A percentile compares a stretch with the other conserved stretches of the same genome.
These are phyloP conservation scores for Malania oleifera DNA, from an alignment of 164 flowering plant species.

Conservation along the genomic window DNA sequence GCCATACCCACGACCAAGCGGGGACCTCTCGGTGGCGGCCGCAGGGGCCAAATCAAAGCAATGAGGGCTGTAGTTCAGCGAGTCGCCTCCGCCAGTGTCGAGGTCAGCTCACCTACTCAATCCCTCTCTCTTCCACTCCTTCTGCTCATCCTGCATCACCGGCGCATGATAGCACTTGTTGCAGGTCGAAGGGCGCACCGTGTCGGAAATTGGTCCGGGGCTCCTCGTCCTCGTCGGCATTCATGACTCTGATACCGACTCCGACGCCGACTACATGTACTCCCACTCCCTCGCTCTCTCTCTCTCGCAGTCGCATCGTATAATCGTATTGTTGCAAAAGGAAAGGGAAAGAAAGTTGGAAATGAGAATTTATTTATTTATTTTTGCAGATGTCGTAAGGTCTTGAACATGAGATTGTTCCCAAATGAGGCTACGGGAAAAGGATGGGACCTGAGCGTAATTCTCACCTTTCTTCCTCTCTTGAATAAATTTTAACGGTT, in stretches of 20 bases:
- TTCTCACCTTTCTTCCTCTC: neutral
- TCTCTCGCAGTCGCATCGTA: neutral
- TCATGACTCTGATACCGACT: slow-evolving; percentile 70
- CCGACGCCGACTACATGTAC: slow-evolving; percentile 87
- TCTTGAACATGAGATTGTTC: slow-evolving; percentile 89
- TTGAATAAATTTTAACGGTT: neutral
- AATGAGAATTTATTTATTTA: too few relatives aligned
- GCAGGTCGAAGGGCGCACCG: slow-evolving; percentile 78
- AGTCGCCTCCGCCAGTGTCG: slow-evolving; percentile 83
- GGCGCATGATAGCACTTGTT: slow-evolving; percentile 11
- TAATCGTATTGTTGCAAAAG: too few relatives aligned
- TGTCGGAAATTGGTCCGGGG: slow-evolving; percentile 91
- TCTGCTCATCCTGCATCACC: neutral
- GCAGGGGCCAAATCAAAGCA: slow-evolving; percentile 29
- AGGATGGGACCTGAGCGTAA: slow-evolving; percentile 82
- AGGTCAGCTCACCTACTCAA: slow-evolving; percentile 33
- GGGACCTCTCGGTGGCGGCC: neutral
- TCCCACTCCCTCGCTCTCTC: neutral
- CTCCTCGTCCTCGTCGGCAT: slow-evolving; percentile 81
- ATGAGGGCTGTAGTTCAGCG: slow-evolving; percentile 91
- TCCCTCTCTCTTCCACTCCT: slow-evolving; percentile 3
- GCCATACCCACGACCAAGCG: slow-evolving; percentile 22
- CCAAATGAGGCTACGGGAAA: slow-evolving; percentile 68
- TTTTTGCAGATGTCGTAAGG: slow-evolving; percentile 79
- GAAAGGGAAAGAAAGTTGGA: too few relatives aligned